Evolutionary conservation across 441 rosid species (phyloP).

Genomic region (Isatis lusitanica): DNA sequence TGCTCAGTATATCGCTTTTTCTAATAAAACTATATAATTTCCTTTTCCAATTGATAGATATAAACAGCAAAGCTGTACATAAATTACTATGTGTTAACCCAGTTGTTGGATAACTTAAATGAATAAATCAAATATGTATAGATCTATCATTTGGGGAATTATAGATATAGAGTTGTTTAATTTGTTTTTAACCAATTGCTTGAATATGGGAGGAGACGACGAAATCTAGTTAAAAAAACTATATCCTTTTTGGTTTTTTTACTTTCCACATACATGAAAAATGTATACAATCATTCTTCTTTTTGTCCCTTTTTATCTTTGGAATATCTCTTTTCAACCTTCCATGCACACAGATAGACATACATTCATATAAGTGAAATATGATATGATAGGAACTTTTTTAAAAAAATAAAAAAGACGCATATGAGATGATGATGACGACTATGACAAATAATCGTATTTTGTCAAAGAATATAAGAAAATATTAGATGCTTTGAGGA

Average conservation of each 20-base stretch:
- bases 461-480: constrained; percentile 7
- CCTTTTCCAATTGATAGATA: not conserved
- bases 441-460: constrained; percentile 33
- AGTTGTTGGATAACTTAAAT: not conserved
- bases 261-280: constrained; percentile 31
- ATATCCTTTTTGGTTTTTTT: constrained; percentile 22
- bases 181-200: constrained; percentile 7
- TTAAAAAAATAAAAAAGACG: constrained; percentile 18
- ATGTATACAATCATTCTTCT: constrained; percentile 38
- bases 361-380: not conserved
- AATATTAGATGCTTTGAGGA: constrained; percentile 18
- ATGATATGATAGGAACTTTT: constrained; percentile 34
- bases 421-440: constrained; percentile 39
- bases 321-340: constrained; percentile 35
- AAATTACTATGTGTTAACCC: not conserved
- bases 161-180: constrained; percentile 2
- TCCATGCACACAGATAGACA: constrained; percentile 23
- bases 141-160: constrained; percentile 31
- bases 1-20: not conserved
- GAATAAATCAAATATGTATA: not conserved
- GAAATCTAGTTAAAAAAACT: constrained; percentile 21
- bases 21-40: not conserved
- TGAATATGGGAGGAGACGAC: constrained; percentile 25
- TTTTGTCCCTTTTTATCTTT: constrained; percentile 35
- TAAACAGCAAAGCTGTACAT: not conserved